These are phyloP conservation scores for Neurospora sp. DNA, from an alignment of 495 filamentous ascomycete genomes.

Conservation along the genomic window DNA sequence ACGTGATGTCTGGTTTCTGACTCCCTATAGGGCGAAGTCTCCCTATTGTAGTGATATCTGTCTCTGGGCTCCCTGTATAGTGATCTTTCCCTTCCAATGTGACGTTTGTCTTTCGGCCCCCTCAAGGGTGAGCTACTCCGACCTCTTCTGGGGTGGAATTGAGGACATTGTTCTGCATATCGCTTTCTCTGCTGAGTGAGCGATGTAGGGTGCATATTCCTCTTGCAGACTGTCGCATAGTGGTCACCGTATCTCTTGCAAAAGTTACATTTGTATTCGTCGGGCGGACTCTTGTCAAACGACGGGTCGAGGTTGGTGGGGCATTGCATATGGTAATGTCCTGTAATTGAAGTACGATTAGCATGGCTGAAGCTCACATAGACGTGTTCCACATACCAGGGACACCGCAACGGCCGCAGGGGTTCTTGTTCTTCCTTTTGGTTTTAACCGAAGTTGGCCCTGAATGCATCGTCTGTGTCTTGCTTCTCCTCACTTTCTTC, in stretches of 20 bases:
- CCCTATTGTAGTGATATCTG: neutral
- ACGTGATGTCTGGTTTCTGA: neutral
- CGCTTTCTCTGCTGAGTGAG: conserved; percentile 14
- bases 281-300: conserved; percentile 19
- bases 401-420: conserved; percentile 27
- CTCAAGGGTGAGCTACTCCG: neutral
- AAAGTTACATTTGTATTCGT: conserved; percentile 24
- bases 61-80: neutral
- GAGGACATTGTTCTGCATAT: neutral
- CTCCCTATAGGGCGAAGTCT: conserved; percentile 3
- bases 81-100: neutral
- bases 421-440: conserved; percentile 1
- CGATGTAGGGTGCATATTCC: conserved; percentile 17
- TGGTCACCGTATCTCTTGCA: conserved; percentile 25
- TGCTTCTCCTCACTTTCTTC: neutral
- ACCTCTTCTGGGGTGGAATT: neutral
- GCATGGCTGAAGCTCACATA: neutral
- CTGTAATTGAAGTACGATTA: conserved; percentile 12
- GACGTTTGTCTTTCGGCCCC: neutral
- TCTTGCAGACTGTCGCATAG: conserved; percentile 24
- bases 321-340: conserved; percentile 29
- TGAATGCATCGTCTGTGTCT: neutral
- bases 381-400: conserved; percentile 17
- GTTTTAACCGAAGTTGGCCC: neutral
- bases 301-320: conserved; percentile 31